Base-by-base conservation (phyloP, 2,329 filamentous ascomycete species). In the Pseudopyrenochaeta lycopersici region DNA sequence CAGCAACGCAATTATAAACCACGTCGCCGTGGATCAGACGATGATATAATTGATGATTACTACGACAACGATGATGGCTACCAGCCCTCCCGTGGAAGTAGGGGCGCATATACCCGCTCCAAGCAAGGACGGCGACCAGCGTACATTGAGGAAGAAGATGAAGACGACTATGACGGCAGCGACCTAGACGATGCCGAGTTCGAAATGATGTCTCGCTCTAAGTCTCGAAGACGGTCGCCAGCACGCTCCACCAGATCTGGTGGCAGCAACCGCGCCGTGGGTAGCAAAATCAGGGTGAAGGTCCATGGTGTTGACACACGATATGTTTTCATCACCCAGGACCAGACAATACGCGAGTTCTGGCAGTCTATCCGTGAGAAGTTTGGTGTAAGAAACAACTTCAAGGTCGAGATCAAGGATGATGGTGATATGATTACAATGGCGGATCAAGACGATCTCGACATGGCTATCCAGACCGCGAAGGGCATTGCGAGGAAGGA, bases 361-460 rank as follows among this genome's bases (percentile, higher is more conserved):
- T 87, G 89, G 35, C 87, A 89, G 57, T 88, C 88, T 55, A 90
- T 99, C 54, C 85, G 89, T 41, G 89, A 92, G 58, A 99, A 99
- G 78, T 97, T 98, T 70, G 88, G 85, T 12, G 82, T 97, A 50
- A 81, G 85, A 49, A 80, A 88, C 57, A 86, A 86, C 52, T 94
- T 97, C 80, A 96, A 93, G 82, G 89, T 97, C 77, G 95, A 95
- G 81, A 86, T 93, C 65, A 86, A 85, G 68, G 92, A 96, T 60
- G 95, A 98, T 64, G 90, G 91, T 63, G 94, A 98, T 70, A 94
- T 97, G 90, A 96, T 99, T 70, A 97, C 94, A 29, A 89, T 99
- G 86, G 92, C 90, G 27, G 95, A 99, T 75, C 91, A 97, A 76
- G 95, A 99, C 70, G 95, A 99, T 78, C 78, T 97, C 58, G 93